Evolutionary conservation across 1,139 yeast species (phyloP), one percentile per base, ranked within the genome.

Genomic region (Protomyces lactucae-debilis): DNA sequence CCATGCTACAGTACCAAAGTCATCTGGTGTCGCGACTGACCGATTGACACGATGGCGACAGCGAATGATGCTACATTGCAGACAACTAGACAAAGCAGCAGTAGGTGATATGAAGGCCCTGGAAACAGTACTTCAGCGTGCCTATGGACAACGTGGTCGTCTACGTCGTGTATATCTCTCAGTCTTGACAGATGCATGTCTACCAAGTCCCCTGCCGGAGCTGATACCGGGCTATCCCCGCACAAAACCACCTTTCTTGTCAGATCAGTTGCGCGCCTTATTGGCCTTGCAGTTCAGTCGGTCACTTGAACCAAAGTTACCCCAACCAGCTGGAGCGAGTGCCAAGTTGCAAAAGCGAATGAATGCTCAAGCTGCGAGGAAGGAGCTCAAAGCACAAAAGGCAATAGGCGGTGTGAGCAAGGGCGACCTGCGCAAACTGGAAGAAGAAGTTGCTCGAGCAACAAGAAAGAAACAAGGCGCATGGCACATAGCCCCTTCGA

Each of bases 71-170:
- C 18, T 18, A 10, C 25, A 43, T 16, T 18, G 21, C 18, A 6
- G 48, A 6, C 48, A 43, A 18, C 12, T 43, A 10, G 48, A 43
- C 18, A 18, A 21, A n/a, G 48, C 48, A 16, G 21, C 48, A 4
- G 48, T 52, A 12, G 57, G 57, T 10, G 63, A 59, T 21, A 25
- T 12, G 10, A 52, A 40, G 32, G 56, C 63, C 3, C 43, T 52
- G 2, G 23, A 12, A 2, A 52, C 43, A 16, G 45, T 59, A 1
- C 35, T 52, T 16, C 52, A 52, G n/a, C 43, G 43, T 1, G 57
- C 57, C 16, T 59, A 59, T 52, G 63, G 63, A 12, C 63, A 59
- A 21, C 56, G 63, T 9, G 63, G 63, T 10, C 28, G 45, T 14
- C 36, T 59, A 37, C 52, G 63, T 10, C 57, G 43, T 14, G 45